Evolutionary conservation across 1,284 basidiomycete species (phyloP).

Genomic region (Ustilago xerochloae): DNA sequence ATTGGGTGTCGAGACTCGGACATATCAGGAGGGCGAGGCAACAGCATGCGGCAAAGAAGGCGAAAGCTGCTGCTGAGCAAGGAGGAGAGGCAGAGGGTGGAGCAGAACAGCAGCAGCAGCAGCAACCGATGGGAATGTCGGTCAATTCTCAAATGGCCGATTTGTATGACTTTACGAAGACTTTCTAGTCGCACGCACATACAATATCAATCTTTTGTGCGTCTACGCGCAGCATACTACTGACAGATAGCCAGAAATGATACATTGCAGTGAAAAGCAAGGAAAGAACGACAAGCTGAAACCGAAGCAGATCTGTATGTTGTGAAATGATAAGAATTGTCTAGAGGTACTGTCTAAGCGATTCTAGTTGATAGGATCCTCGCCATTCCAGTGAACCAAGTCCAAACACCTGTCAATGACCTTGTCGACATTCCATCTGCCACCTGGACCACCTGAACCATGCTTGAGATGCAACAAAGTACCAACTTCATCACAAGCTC

Average conservation of each 20-base stretch:
- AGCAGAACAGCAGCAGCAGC: neutral
- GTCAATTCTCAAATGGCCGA: slow-evolving; percentile 27
- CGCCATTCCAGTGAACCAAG: slow-evolving; percentile 73
- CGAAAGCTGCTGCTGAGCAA: slow-evolving; percentile 9
- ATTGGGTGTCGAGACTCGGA: slow-evolving; percentile 57
- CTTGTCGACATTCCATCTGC: slow-evolving; percentile 84
- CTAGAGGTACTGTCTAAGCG: neutral
- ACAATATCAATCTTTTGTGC: too few species aligned
- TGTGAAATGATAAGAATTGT: neutral
- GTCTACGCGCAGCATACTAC: too few species aligned
- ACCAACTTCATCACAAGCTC: slow-evolving; percentile 92
- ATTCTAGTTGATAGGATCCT: slow-evolving; percentile 41
- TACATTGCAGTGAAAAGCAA: slow-evolving; percentile 15
- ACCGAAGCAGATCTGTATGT: neutral
- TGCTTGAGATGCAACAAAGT: slow-evolving; percentile 80
- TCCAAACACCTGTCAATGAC: slow-evolving; percentile 81
- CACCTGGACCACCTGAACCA: slow-evolving; percentile 76
- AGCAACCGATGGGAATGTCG: slow-evolving; percentile 17
- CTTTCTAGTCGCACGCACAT: too few species aligned
- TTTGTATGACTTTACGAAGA: slow-evolving; percentile 53
- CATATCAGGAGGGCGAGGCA: slow-evolving; percentile 44
- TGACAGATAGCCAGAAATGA: too few species aligned
- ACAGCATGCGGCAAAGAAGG: slow-evolving; percentile 29
- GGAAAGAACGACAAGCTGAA: neutral
- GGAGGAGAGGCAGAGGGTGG: neutral